Base-by-base conservation (phyloP, 805 yeast genomes). In the Sugiyamaella chiloensis region DNA sequence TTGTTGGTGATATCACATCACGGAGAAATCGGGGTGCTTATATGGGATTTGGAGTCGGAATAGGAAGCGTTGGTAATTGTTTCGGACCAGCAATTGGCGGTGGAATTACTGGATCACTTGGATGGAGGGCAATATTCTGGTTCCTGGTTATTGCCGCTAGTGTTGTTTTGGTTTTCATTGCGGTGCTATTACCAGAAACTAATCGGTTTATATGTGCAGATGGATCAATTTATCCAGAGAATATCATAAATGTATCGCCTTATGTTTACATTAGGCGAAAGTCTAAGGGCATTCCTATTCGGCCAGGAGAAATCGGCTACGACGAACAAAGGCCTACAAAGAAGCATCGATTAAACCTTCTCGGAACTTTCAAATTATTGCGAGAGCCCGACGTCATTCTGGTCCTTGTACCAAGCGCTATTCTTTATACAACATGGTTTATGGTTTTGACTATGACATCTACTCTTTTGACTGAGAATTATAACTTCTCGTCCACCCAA, bases 41-140 rank as follows among this genome's bases (percentile, higher is more conserved):
- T 54, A 79, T 83, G 37, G 93, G 95, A 0, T 56, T 81, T 14
- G 78, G 79, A 0, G 61, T 78, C 14, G 91, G 95, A 0, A 68
- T 81, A 35, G 79, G 82, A 16, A 71, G 84, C 27, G 56, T 85
- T 5, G 95, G 95, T 1, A 83, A 82, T 57, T 88, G 87, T 1
- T 71, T 87, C 52, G 91, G 95, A 9, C 87, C 95, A 0, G 66
- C 89, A n/a, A 67, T 87, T 19, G 82, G 83, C 5, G 72, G 81
- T 2, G 66, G 68, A 1, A 57, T 78, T 60, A 71, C 78, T 2
- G 64, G 69, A 19, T 70, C 73, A 55, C 57, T 64, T 26, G 71
- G 79, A 16, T 88, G 96, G 96, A 72, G 90, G 56, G 79, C 88
- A 0, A 62, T 65, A 6, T 66, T 67, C 47, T 80, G 87, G 80